Evolutionary conservation across 2,329 filamentous ascomycete species (phyloP), one percentile per base, ranked within the genome.

Genomic region (Epichloe typhina): DNA sequence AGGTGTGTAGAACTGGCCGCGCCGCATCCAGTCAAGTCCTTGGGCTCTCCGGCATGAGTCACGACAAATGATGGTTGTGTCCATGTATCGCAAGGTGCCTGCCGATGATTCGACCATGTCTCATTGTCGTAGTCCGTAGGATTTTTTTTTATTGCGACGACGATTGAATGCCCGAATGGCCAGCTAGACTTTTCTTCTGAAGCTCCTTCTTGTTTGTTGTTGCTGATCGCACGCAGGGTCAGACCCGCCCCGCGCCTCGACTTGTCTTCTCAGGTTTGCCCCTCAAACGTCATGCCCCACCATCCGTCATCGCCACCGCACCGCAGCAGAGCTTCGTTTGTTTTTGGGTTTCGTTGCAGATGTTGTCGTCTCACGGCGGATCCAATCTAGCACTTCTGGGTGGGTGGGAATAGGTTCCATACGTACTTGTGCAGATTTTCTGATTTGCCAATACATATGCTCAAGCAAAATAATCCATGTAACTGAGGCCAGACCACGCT

Each of bases 211-310:
- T 37, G 4, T 46, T 46, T 37, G 31, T 36, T 37, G 17, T 21
- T 46, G 31, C 5, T 21, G 33, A 26, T 26, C 26, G 7, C 26
- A 26, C 26, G 26, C 7, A 26, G 26, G 26, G 26, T 8, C 38
- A 36, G 12, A 7, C 31, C 17, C 31, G 11, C 35, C 33, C 33
- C 48, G 39, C 48, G 38, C 52, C 39, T 53, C 39, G 49, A 47
- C 21, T 21, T 50, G 46, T 40, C 26, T 50, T 15, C 12, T 35
- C 26, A 15, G 31, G 17, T 35, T 41, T 33, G 43, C 52, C 50
- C 55, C 54, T 54, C 51, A 55, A 61, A 63, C 61, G 61, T 63
- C 62, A 64, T 63, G 55, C 60, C 58, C 62, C 61, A 61, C 62
- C 55, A 50, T 51, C 52, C 53, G 42, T 54, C 39, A 48, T 62